Conservation (phyloP, 352 stramenopile genomes). For the Phytophthora ohioensis region DNA sequence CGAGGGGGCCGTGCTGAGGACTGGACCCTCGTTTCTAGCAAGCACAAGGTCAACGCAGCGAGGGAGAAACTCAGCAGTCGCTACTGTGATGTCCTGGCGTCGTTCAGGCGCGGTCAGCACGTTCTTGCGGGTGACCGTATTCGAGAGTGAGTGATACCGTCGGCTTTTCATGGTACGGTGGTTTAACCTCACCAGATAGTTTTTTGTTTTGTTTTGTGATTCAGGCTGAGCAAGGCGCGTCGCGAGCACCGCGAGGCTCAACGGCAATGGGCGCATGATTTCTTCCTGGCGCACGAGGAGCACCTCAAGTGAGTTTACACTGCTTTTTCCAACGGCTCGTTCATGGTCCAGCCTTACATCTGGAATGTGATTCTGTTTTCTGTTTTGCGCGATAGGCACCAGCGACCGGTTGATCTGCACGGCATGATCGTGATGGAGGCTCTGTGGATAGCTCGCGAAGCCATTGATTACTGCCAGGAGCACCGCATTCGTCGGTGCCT, state of each 20-base stretch:
- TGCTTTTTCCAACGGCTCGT: slow-evolving; percentile 20
- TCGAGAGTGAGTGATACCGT: slow-evolving; percentile 56
- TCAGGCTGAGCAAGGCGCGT: slow-evolving; percentile 59
- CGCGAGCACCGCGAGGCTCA: slow-evolving; percentile 67
- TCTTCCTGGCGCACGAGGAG: slow-evolving; percentile 57
- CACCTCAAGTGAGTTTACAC: slow-evolving; percentile 54
- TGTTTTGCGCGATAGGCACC: slow-evolving; percentile 40
- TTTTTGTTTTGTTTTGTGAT: neutral
- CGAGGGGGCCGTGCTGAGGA: slow-evolving; percentile 24
- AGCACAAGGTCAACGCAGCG: slow-evolving; percentile 60
- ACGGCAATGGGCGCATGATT: slow-evolving; percentile 68
- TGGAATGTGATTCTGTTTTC: slow-evolving; percentile 22
- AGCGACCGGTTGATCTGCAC: slow-evolving; percentile 69
- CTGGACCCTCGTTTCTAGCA: slow-evolving; percentile 62
- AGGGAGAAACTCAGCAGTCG: slow-evolving; percentile 63
- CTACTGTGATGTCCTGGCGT: slow-evolving; percentile 65
- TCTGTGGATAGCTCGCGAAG: slow-evolving; percentile 62
- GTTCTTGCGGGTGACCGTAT: slow-evolving; percentile 64
- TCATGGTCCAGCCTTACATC: slow-evolving; percentile 17
- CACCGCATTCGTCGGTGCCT: slow-evolving; percentile 70
- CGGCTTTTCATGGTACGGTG: neutral
- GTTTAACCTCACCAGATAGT: neutral
- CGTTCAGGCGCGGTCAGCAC: slow-evolving; percentile 64
- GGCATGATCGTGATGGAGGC: slow-evolving; percentile 76
- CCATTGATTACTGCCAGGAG: slow-evolving; percentile 64